Percentiles rank a stretch among this genome's conserved stretches.
Evolutionary conservation across 2,329 filamentous ascomycete genomes (phyloP).

Genomic region (Aaosphaeria pasadenensis): DNA sequence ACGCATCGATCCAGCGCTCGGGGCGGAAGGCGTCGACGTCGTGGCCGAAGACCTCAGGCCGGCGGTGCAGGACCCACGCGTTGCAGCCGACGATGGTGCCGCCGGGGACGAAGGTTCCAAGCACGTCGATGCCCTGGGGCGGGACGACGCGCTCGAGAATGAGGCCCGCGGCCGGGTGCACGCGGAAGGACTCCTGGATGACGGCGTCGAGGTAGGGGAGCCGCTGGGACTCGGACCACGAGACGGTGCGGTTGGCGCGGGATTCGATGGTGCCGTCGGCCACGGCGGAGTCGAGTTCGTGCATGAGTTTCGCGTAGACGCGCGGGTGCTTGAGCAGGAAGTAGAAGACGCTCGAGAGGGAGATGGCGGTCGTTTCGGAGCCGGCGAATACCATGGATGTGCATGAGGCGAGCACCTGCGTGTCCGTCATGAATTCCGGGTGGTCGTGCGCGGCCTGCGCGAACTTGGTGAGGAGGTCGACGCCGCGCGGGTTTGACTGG

Average conservation of each 20-base stretch:
- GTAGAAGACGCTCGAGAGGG: slow-evolving; percentile 69
- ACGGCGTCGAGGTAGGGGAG: slow-evolving; percentile 75
- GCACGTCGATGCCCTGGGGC: slow-evolving; percentile 59
- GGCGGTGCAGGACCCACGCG: slow-evolving; percentile 71
- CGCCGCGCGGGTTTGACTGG: slow-evolving; percentile 34
- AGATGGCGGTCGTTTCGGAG: slow-evolving; percentile 77
- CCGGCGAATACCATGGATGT: slow-evolving; percentile 72
- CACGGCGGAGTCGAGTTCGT: slow-evolving; percentile 62
- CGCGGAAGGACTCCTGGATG: slow-evolving; percentile 73
- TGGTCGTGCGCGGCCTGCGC: slow-evolving; percentile 64
- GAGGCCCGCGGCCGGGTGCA: slow-evolving; percentile 72
- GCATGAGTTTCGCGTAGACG: slow-evolving; percentile 54
- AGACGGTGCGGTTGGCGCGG: slow-evolving; percentile 56
- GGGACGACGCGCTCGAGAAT: slow-evolving; percentile 73
- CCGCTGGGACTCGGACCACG: slow-evolving; percentile 66
- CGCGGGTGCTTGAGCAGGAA: slow-evolving; percentile 64
- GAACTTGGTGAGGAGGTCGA: slow-evolving; percentile 69
- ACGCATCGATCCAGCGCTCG: slow-evolving; percentile 61
- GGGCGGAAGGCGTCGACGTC: slow-evolving; percentile 66
- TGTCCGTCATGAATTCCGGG: slow-evolving; percentile 69
- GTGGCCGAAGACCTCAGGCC: slow-evolving; percentile 64
- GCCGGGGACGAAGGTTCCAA: slow-evolving; percentile 60
- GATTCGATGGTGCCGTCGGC: slow-evolving; percentile 46
- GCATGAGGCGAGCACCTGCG: slow-evolving; percentile 67
- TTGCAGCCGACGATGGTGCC: slow-evolving; percentile 74